Percentiles rank a stretch among this genome's conserved stretches.
Conservation (phyloP, 1,284 basidiomycete genomes). For the Lentinula novae-zelandiae region DNA sequence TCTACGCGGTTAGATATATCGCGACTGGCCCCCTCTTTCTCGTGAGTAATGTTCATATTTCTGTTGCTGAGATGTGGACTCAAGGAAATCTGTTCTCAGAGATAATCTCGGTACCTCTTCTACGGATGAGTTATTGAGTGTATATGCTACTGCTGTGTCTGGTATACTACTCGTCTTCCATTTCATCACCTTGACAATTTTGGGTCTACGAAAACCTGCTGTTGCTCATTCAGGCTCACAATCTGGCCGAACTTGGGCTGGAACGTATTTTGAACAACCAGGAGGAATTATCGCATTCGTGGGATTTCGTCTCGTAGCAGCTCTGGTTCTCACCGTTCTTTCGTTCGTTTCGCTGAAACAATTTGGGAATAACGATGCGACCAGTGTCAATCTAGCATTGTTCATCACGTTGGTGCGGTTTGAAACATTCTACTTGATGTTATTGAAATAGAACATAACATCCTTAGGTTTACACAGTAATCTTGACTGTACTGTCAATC, state of each 20-base stretch:
- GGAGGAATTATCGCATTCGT: slow-evolving; percentile 3
- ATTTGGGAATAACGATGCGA: neutral
- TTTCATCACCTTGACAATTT: neutral
- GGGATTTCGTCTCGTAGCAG: neutral
- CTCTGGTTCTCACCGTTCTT: neutral
- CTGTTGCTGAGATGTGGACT: neutral
- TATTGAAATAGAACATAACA: neutral
- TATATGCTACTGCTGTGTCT: neutral
- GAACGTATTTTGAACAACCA: neutral
- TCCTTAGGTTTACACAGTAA: slow-evolving; percentile 1
- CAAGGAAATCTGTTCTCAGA: neutral
- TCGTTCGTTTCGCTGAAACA: neutral
- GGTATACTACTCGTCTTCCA: neutral
- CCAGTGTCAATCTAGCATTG: neutral
- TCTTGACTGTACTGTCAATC: slow-evolving; percentile 1
- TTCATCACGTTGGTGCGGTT: neutral
- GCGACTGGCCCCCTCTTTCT: neutral
- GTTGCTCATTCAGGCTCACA: neutral
- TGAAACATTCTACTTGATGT: too few species aligned
- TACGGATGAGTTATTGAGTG: neutral
- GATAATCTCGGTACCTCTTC: neutral
- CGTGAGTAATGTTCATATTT: neutral
- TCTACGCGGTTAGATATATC: neutral
- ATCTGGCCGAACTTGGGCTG: neutral
- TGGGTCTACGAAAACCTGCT: neutral